Percentiles rank a stretch among this genome's conserved stretches.
Evolutionary conservation across 2,329 filamentous ascomycete species (phyloP).

Genomic region (Fusarium phyllophilum): DNA sequence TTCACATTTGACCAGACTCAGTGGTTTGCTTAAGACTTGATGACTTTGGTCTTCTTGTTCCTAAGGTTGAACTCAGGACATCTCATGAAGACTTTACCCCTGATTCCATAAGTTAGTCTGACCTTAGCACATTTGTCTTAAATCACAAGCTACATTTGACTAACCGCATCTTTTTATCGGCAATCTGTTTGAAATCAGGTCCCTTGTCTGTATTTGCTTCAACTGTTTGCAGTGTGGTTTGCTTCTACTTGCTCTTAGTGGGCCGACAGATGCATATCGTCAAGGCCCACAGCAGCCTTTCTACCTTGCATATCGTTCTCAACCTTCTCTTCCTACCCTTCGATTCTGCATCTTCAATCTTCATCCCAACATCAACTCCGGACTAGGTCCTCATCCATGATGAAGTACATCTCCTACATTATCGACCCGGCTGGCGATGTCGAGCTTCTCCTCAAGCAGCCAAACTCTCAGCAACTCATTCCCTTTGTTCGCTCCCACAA

Average conservation of each 20-base stretch:
- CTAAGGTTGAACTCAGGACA: too few relatives aligned
- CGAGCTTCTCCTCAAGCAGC: not conserved
- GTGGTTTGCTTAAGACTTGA: rapidly evolving
- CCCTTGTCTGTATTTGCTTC: not conserved
- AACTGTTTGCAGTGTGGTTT: not conserved
- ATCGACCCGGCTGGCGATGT: not conserved
- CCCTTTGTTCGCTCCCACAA: not conserved
- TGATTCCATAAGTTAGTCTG: not conserved
- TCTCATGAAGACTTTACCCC: not conserved
- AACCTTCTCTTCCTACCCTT: not conserved
- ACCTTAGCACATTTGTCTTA: not conserved
- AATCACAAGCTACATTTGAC: not conserved
- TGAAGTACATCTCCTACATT: not conserved
- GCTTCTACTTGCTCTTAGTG: not conserved
- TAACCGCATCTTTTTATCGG: rapidly evolving
- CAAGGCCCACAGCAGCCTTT: not conserved
- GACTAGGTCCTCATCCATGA: not conserved
- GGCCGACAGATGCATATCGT: not conserved
- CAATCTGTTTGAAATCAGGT: not conserved
- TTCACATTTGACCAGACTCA: too few relatives aligned
- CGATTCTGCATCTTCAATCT: not conserved
- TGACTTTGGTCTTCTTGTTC: too few relatives aligned
- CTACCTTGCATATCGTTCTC: not conserved
- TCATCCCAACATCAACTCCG: not conserved
- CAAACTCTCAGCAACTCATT: not conserved